Evolutionary conservation across 441 rosid species (phyloP).

Genomic region (Gossypium davidsonii): DNA sequence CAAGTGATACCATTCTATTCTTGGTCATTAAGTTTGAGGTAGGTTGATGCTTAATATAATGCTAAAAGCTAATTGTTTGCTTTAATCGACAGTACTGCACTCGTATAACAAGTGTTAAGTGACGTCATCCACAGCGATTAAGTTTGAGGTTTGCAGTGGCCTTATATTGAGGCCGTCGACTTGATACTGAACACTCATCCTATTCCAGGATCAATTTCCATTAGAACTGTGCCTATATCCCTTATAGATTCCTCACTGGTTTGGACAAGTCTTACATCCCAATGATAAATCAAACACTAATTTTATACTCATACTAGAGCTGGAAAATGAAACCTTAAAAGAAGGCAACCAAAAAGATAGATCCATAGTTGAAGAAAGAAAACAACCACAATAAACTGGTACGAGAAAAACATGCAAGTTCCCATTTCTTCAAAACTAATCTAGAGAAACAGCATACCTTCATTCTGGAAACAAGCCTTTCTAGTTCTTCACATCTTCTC

Average conservation of each 20-base stretch:
- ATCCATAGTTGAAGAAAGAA: not conserved
- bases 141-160: not conserved
- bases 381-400: not conserved
- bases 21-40: not conserved
- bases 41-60: not conserved
- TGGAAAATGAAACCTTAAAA: not conserved
- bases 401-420: not conserved
- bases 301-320: not conserved
- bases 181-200: not conserved
- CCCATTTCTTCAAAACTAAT: not conserved
- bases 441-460: conserved; percentile 37
- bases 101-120: not conserved
- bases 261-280: not conserved
- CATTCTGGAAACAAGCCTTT: conserved; percentile 37
- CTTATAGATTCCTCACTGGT: not conserved
- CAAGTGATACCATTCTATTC: not conserved
- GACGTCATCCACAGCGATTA: not conserved
- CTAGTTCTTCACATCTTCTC: conserved; percentile 47
- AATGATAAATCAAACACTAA: not conserved
- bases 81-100: not conserved
- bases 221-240: not conserved
- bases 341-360: not conserved
- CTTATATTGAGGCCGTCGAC: not conserved
- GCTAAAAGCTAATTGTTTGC: not conserved
- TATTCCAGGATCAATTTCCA: not conserved